phyloP scores from a whole-genome alignment of 2,329 filamentous ascomycete species.

The Pseudocercospora musae region DNA sequence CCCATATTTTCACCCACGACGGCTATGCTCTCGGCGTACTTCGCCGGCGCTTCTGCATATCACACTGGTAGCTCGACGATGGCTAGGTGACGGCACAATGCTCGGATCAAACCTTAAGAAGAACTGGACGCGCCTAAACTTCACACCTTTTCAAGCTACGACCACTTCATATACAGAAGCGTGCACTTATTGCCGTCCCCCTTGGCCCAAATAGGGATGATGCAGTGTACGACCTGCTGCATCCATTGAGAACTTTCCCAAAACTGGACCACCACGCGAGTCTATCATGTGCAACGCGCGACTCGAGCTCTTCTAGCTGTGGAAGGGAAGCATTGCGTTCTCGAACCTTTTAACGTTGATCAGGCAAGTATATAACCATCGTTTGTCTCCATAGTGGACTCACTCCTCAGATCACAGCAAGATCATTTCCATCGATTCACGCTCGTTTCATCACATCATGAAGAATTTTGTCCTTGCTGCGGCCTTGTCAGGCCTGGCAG shows the following conservation, averaged over 20 bases:
- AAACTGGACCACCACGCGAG: neutral
- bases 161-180: neutral
- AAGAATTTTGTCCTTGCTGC: slow-evolving; percentile 20
- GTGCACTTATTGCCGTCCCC: neutral
- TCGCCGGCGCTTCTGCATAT: neutral
- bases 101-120: slow-evolving; percentile 13
- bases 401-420: neutral
- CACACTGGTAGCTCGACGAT: neutral
- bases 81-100: neutral
- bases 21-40: neutral
- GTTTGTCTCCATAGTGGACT: neutral
- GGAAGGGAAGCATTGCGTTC: neutral
- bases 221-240: neutral
- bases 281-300: neutral
- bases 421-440: neutral
- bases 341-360: neutral
- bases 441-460: slow-evolving; percentile 9
- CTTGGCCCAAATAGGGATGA: neutral
- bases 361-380: neutral
- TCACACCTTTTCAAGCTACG: neutral
- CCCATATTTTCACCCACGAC: neutral
- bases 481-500: slow-evolving; percentile 23
- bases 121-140: neutral
- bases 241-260: neutral
- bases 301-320: neutral